Evolutionary conservation across 768 basidiomycete genomes (phyloP).

Genomic region (Tylopilus plumbeoviolaceoides): DNA sequence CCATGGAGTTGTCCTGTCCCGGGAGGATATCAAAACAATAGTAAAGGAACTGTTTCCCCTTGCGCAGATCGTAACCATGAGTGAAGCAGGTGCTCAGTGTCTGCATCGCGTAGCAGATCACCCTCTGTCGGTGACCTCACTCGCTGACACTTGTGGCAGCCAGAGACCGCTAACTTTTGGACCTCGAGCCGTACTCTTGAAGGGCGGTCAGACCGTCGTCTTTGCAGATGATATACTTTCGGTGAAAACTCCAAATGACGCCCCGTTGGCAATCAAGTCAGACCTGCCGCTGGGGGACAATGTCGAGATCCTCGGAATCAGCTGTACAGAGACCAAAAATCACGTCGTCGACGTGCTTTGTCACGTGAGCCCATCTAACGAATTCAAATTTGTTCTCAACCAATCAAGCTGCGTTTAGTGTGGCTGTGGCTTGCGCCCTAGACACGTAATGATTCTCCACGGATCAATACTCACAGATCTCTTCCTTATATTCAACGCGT

Average conservation of each 20-base stretch:
- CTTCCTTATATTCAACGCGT: background rate
- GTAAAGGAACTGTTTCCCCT: background rate
- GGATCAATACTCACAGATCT: background rate
- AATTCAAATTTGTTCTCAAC: background rate
- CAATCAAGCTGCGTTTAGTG: background rate
- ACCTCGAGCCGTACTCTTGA: background rate
- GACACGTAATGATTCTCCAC: background rate
- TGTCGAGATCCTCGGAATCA: conserved; percentile 2
- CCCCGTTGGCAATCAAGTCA: background rate
- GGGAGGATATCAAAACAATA: background rate
- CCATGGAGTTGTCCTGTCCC: background rate
- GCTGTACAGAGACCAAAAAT: background rate
- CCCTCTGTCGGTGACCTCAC: background rate
- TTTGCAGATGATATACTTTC: background rate
- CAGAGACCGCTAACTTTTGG: background rate
- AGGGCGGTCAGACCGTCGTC: background rate
- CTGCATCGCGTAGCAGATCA: background rate
- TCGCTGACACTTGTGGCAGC: background rate
- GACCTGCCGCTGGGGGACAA: conserved; percentile 1
- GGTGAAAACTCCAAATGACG: background rate
- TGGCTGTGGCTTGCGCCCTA: background rate
- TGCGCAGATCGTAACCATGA: background rate
- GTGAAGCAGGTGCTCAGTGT: background rate
- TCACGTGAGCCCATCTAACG: background rate
- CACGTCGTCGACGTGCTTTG: conserved; percentile 3